Conservation (phyloP, 768 basidiomycete genomes). For the Fistulinella prunicolor region DNA sequence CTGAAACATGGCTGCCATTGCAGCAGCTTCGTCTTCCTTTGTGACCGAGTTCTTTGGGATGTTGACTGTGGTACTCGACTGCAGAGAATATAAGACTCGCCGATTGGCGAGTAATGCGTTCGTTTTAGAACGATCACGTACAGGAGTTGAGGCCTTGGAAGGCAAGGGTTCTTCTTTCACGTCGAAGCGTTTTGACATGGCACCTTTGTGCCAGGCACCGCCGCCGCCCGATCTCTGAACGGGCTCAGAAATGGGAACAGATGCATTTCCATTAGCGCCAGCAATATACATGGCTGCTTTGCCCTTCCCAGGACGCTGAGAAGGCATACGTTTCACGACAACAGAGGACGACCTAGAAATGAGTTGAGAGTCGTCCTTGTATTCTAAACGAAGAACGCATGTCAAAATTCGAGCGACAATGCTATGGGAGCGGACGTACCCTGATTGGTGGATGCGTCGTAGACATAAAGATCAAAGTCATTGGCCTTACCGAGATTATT, state of each 20-base stretch:
- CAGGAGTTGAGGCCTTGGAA: constrained; percentile 22
- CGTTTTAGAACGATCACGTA: constrained; percentile 34
- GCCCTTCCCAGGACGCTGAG: constrained; percentile 77
- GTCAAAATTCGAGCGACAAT: background rate
- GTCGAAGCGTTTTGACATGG: constrained; percentile 90
- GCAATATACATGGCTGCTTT: constrained; percentile 74
- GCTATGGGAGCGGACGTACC: constrained; percentile 46
- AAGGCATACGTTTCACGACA: constrained; percentile 86
- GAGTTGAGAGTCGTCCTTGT: constrained; percentile 86
- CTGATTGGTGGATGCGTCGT: constrained; percentile 83
- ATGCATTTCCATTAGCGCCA: constrained; percentile 39
- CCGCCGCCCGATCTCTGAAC: constrained; percentile 38
- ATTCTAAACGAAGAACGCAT: constrained; percentile 49
- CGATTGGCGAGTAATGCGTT: constrained; percentile 15
- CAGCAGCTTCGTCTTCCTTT: constrained; percentile 84
- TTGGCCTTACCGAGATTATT: constrained; percentile 95
- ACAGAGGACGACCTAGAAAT: constrained; percentile 95
- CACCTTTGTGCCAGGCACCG: constrained; percentile 61
- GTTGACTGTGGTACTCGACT: constrained; percentile 33
- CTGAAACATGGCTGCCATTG: constrained; percentile 98
- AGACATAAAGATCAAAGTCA: constrained; percentile 92
- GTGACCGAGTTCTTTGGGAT: constrained; percentile 43
- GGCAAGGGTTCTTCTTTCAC: constrained; percentile 60
- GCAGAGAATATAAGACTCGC: constrained; percentile 30
- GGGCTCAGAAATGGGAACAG: constrained; percentile 49